These are phyloP conservation scores for Dysphania ambrosioides DNA, from an alignment of 148 eudicot species.

Conservation along the genomic window DNA sequence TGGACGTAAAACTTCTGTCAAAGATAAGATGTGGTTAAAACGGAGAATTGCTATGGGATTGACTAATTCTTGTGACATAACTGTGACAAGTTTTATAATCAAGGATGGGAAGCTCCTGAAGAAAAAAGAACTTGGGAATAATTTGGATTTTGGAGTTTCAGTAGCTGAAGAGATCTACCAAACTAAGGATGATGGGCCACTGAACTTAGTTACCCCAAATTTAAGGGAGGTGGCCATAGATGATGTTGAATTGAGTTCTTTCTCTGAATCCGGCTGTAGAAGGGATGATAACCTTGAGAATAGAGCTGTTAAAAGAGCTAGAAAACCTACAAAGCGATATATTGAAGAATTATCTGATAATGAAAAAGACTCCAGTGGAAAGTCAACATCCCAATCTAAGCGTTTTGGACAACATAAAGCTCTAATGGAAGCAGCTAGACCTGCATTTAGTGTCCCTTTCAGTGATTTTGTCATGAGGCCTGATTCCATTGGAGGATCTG, in stretches of 20 bases:
- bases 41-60: conserved; percentile 93
- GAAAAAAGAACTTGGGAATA: conserved; percentile 38
- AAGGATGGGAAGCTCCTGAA: conserved; percentile 48
- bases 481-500: conserved; percentile 91
- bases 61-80: conserved; percentile 88
- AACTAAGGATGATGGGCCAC: conserved; percentile 33
- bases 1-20: conserved; percentile 86
- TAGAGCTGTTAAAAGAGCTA: conserved; percentile 67
- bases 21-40: conserved; percentile 94
- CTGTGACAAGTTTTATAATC: conserved; percentile 60
- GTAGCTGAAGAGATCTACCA: conserved; percentile 37
- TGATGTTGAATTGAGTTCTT: conserved; percentile 31
- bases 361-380: conserved; percentile 50
- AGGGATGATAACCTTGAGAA: conserved; percentile 46
- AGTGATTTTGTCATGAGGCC: conserved; percentile 54
- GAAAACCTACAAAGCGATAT: conserved; percentile 91
- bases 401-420: conserved; percentile 31
- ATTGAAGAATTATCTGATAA: conserved; percentile 84
- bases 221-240: conserved; percentile 32
- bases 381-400: conserved; percentile 39
- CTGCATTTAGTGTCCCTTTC: conserved; percentile 35
- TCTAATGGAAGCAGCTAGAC: conserved; percentile 29
- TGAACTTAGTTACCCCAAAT: conserved; percentile 22
- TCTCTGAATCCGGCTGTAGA: conserved; percentile 32
- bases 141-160: conserved; percentile 31